These are phyloP conservation scores for Leptographium lundbergii DNA, from an alignment of 2,329 filamentous ascomycete genomes.

Conservation along the genomic window DNA sequence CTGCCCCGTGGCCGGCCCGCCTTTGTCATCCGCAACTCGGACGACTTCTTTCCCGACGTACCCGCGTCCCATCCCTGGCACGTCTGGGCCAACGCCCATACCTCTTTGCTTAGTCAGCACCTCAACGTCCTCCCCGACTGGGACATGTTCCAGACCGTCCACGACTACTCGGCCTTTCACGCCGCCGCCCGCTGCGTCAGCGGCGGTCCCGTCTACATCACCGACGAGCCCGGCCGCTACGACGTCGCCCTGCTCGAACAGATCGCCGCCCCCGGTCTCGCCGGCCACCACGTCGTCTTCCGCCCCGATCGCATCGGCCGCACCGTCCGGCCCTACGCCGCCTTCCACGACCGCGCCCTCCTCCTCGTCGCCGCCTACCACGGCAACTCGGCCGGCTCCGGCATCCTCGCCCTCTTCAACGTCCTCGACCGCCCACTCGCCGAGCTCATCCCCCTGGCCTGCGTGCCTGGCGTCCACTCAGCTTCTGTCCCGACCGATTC, in stretches of 20 bases:
- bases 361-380: constrained; percentile 73
- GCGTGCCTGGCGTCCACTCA: constrained; percentile 58
- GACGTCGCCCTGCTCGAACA: constrained; percentile 62
- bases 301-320: constrained; percentile 65
- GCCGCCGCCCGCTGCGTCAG: constrained; percentile 81
- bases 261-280: constrained; percentile 64
- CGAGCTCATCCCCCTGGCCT: constrained; percentile 56
- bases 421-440: constrained; percentile 47
- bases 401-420: constrained; percentile 79
- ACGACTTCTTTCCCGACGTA: constrained; percentile 81
- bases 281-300: constrained; percentile 67
- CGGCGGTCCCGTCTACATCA: constrained; percentile 90
- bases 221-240: constrained; percentile 75
- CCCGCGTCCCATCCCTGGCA: constrained; percentile 84
- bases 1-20: constrained; percentile 62
- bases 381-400: constrained; percentile 49
- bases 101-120: constrained; percentile 67
- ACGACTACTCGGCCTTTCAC: constrained; percentile 67
- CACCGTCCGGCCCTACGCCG: constrained; percentile 58
- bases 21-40: constrained; percentile 72
- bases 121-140: constrained; percentile 79
- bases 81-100: constrained; percentile 88
- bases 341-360: constrained; percentile 59
- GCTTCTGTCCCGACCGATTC: constrained; percentile 13
- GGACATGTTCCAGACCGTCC: constrained; percentile 57